Percentiles rank a stretch among this genome's conserved stretches.
phyloP scores from a whole-genome alignment of 805 yeast genomes.

The Starmerella bombicola region DNA sequence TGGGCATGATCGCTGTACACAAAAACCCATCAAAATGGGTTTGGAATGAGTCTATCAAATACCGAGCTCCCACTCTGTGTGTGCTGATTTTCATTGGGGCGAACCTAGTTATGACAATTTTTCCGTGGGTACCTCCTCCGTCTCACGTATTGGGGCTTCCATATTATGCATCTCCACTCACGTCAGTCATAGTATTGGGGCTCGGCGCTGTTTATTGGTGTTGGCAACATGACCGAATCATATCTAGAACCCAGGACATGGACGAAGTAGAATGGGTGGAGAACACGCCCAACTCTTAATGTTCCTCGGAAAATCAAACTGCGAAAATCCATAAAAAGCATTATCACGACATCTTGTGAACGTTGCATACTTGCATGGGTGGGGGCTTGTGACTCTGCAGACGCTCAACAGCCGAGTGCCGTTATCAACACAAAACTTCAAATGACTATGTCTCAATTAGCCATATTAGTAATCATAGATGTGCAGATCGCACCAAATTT shows the following conservation, averaged over 20 bases:
- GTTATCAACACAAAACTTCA: too few species aligned
- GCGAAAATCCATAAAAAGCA: too few species aligned
- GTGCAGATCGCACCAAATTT: too few species aligned
- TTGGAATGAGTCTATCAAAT: slow-evolving; percentile 27
- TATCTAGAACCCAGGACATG: slow-evolving; percentile 3
- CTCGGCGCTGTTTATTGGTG: slow-evolving; percentile 36
- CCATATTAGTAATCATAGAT: neutral
- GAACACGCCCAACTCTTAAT: neutral
- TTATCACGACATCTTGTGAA: too few species aligned
- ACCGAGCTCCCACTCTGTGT: slow-evolving; percentile 15
- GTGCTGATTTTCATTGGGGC: slow-evolving; percentile 34
- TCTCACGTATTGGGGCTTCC: slow-evolving; percentile 32
- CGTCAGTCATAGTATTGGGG: slow-evolving; percentile 37
- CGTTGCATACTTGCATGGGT: too few species aligned
- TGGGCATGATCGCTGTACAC: slow-evolving; percentile 44
- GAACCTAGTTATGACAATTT: slow-evolving; percentile 40
- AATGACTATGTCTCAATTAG: neutral
- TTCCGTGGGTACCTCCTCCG: slow-evolving; percentile 49
- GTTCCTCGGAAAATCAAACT: too few species aligned
- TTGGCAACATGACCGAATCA: slow-evolving; percentile 6
- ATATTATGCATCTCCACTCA: slow-evolving; percentile 46
- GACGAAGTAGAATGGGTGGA: slow-evolving; percentile 5
- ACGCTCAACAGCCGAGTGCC: too few species aligned
- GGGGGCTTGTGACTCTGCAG: too few species aligned
- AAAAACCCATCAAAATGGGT: slow-evolving; percentile 30